These are phyloP conservation scores for Podochytrium sp. DNA, from an alignment of 192 early-diverging fungal species.

Conservation along the genomic window DNA sequence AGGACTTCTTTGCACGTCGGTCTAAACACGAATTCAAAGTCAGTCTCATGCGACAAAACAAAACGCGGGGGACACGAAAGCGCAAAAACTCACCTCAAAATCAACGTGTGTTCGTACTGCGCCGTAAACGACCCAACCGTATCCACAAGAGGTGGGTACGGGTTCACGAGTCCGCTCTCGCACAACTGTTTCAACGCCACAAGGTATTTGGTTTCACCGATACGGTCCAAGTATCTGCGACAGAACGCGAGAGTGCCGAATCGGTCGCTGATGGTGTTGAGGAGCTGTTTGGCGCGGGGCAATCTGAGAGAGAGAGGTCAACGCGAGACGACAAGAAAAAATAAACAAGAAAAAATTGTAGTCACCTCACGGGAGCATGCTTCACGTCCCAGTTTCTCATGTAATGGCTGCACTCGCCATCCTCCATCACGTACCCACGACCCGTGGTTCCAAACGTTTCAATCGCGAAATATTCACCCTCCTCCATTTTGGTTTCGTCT, in stretches of 20 bases:
- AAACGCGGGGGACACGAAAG: not conserved
- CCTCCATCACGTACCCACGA: slow-evolving; percentile 84
- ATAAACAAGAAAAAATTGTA: not conserved
- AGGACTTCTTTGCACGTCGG: slow-evolving; percentile 77
- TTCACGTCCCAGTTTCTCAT: slow-evolving; percentile 62
- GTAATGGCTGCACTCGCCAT: slow-evolving; percentile 93
- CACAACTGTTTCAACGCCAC: slow-evolving; percentile 85
- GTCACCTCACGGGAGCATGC: slow-evolving; percentile 68
- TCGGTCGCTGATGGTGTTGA: slow-evolving; percentile 83
- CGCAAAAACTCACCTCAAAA: slow-evolving; percentile 75
- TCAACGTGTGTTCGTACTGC: slow-evolving; percentile 94
- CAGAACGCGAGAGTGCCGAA: slow-evolving; percentile 85
- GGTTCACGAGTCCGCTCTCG: slow-evolving; percentile 78
- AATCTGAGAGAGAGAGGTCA: slow-evolving; percentile 45
- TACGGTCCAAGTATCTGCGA: slow-evolving; percentile 90
- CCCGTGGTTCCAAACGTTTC: slow-evolving; percentile 98
- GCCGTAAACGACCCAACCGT: slow-evolving; percentile 88
- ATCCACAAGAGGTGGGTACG: slow-evolving; percentile 90
- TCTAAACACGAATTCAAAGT: slow-evolving; percentile 6
- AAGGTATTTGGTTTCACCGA: slow-evolving; percentile 89
- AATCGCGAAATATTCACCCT: slow-evolving; percentile 92
- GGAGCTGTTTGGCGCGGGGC: slow-evolving; percentile 72
- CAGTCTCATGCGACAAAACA: slow-evolving; percentile 6
- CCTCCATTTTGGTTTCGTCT: slow-evolving; percentile 94
- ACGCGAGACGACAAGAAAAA: slow-evolving; percentile 2